Base-by-base conservation (phyloP, 2,329 filamentous ascomycete species). In the Sporothrix dimorphospora region DNA sequence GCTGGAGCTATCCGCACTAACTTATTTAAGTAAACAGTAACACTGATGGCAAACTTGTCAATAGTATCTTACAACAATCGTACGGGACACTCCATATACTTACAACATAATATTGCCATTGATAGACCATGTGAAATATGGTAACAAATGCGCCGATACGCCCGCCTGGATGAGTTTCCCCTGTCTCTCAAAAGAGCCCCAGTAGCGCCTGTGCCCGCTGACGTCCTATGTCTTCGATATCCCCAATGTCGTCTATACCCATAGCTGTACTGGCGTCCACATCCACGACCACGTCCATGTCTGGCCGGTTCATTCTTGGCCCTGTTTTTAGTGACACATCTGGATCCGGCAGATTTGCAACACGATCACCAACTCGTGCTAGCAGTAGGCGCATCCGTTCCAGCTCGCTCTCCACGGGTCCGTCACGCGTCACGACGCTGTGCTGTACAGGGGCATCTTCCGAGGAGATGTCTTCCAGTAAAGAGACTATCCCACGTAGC, bases 341-440 rank as follows among this genome's bases (percentile, higher is more conserved):
- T 7, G 40, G 61, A 11, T 5, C 40, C 72, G 53, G 40, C 73
- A 86, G 72, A 71, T 79, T 78, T 14, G 80, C 82, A 0, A 91
- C 82, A 24, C 87, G 83, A 1, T 85, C 87, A 4, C 85, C 84
- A 0, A 91, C 88, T 34, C 89, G 83, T 0, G 86, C 85, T 71
- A 91, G 83, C 74, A 94, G 80, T 75, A 90, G 83, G 45, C 89
- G 86, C 86, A 91, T 92, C 74, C 85, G 86, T 78, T 90, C 87
- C 71, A 94, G 81, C 80, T 93, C 91, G 70, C 82, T 82, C 78
- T 91, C 90, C 11, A 94, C 79, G 65, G 89, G 86, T 1, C 90
- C 89, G 77, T 91, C 87, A 42, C 87, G 86, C 68, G 88, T 90
- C 1, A 91, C 84, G 3, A 94, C 79, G 78, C 92, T 93, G 72